Base-by-base conservation (phyloP, 2,329 filamentous ascomycete species). In the Fusarium falciforme region DNA sequence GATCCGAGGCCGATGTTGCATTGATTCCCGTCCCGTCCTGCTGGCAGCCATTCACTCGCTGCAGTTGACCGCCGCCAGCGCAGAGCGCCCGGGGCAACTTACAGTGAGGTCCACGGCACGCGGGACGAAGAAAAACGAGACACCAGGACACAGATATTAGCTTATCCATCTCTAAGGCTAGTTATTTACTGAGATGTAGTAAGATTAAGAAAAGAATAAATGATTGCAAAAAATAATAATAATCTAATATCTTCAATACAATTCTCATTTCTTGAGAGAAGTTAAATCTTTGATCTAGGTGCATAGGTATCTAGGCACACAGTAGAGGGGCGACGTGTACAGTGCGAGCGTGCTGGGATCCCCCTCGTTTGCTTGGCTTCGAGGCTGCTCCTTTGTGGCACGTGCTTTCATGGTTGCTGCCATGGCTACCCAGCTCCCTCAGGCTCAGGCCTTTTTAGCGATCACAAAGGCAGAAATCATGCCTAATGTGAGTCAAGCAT, bases 251-350 rank as follows among this genome's bases (percentile, higher is more conserved):
- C 33, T 35, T 16, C 2, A 16, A 35, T 35, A 35, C 22, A 16
- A 8, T 35, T 35, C 33, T 8, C 16, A 35, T 8, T 35, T 35
- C 16, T 35, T 35, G 4, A 35, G 33, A 35, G 16, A 2, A 7
- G 2, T 16, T 8, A 17, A 16, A 36, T 36, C 35, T 36, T 36
- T 36, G 35, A 17, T 16, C 35, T 8, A 35, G 16, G 33, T 36
- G 35, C 35, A 36, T 16, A 8, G 22, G 49, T 49, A 22, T 22
- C 22, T 22, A 22, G 22, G 20, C 20, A 47, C 35, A 35, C 52
- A 6, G 16, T 60, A 44, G 75, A 70, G 73, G 70, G 67, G 67
- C 54, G 70, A 68, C 66, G 67, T 73, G 71, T 73, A 77, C 76
- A 78, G 76, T 78, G 74, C 47, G 60, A 76, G 17, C 6, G 47